phyloP scores from a whole-genome alignment of 176 grass and related monocot genomes.

The Avena eriantha region DNA sequence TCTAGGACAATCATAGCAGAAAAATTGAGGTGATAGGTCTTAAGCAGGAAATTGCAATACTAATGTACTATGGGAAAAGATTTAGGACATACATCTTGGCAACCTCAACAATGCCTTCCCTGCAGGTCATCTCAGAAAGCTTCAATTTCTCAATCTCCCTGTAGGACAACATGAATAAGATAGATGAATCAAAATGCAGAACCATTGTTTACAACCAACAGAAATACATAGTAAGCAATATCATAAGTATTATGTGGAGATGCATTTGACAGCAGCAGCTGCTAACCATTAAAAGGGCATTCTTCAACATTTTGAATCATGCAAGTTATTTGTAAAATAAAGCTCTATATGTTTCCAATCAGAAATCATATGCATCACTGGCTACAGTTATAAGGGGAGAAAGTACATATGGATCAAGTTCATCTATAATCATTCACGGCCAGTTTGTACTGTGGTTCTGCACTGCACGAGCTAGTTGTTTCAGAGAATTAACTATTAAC shows the following conservation, averaged over 20 bases:
- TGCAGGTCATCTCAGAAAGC: slow-evolving; percentile 79
- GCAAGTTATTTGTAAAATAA: not conserved
- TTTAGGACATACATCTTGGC: slow-evolving; percentile 66
- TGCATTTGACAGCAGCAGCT: slow-evolving; percentile 1
- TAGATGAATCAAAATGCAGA: slow-evolving; percentile 12
- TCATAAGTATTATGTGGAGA: not conserved
- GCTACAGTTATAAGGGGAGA: not conserved
- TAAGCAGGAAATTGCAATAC: not conserved
- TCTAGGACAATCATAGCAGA: not conserved
- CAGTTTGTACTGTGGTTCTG: not conserved
- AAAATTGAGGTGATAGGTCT: not conserved
- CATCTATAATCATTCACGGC: slow-evolving; percentile 1
- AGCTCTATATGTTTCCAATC: not conserved
- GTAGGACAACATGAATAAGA: slow-evolving; percentile 39
- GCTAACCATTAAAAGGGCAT: not conserved
- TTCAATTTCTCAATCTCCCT: slow-evolving; percentile 95
- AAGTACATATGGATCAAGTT: not conserved
- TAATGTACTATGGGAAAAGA: not conserved
- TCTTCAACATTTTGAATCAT: not conserved
- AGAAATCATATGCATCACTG: not conserved
- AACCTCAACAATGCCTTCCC: slow-evolving; percentile 83
- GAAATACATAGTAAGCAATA: not conserved
- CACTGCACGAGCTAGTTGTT: not conserved
- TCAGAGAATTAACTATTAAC: slow-evolving; percentile 13
- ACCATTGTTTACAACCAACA: not conserved